Evolutionary conservation across 495 filamentous ascomycete species (phyloP).

Genomic region (Penicillium bialowiezense): DNA sequence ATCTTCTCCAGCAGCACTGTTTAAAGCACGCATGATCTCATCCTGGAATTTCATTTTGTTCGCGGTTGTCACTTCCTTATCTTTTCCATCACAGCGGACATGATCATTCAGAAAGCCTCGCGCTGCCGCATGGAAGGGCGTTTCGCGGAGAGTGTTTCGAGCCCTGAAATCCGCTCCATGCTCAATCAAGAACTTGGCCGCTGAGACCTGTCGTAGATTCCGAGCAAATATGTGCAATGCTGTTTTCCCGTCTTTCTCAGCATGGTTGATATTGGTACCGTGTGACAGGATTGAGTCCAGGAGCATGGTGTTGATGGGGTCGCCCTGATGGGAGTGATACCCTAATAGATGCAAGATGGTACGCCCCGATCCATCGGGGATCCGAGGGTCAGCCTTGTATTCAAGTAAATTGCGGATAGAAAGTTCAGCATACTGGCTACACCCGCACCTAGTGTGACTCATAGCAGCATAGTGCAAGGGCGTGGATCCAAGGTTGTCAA

Average conservation of each 20-base stretch:
- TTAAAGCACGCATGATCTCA: slow-evolving; percentile 1
- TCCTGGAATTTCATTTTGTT: slow-evolving; percentile 1
- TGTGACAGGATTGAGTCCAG: slow-evolving; percentile 9
- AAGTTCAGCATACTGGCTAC: slow-evolving; percentile 2
- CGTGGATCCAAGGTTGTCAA: slow-evolving; percentile 7
- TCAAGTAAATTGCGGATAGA: slow-evolving; percentile 7
- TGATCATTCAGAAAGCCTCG: neutral
- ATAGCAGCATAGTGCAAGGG: slow-evolving; percentile 1
- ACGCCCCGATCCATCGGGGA: slow-evolving; percentile 1
- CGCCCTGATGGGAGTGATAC: slow-evolving; percentile 1
- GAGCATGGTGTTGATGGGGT: slow-evolving; percentile 6
- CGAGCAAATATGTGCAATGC: slow-evolving; percentile 8
- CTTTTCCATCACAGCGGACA: slow-evolving; percentile 4
- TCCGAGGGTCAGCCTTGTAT: slow-evolving; percentile 7
- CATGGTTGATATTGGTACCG: slow-evolving; percentile 14
- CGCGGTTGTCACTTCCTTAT: slow-evolving; percentile 3
- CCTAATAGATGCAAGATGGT: slow-evolving; percentile 8
- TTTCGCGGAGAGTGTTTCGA: neutral
- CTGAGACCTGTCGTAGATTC: slow-evolving; percentile 9
- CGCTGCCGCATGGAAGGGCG: slow-evolving; percentile 1
- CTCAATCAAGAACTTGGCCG: slow-evolving; percentile 8
- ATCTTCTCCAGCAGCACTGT: slow-evolving; percentile 7
- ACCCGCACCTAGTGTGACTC: slow-evolving; percentile 1
- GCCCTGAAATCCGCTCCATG: slow-evolving; percentile 7
- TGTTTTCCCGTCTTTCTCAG: slow-evolving; percentile 10